These are phyloP conservation scores for Bipolaris victoriae DNA, from an alignment of 2,329 filamentous ascomycete species.

Conservation along the genomic window DNA sequence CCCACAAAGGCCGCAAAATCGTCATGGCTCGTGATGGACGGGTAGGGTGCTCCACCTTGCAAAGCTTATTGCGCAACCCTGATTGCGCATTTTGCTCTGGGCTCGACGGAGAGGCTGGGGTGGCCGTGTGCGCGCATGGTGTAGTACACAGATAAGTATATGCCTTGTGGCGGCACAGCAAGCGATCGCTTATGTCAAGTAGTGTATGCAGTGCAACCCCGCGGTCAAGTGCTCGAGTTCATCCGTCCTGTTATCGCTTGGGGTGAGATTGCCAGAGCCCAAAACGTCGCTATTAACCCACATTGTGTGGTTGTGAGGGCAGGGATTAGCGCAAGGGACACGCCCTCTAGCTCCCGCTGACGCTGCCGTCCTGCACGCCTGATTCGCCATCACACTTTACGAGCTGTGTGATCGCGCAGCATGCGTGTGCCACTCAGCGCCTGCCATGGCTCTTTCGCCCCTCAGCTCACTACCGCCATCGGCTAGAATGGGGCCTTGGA, in stretches of 20 bases:
- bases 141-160: no score
- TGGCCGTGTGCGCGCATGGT: neutral
- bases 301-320: slow-evolving; percentile 13
- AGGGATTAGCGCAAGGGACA: slow-evolving; percentile 24
- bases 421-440: slow-evolving; percentile 42
- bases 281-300: slow-evolving; percentile 22
- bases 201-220: slow-evolving; percentile 14
- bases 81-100: neutral
- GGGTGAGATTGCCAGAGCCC: slow-evolving; percentile 24
- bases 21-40: slow-evolving; percentile 13
- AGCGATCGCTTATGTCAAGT: neutral
- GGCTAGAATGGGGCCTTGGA: slow-evolving; percentile 26
- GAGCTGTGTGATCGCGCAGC: slow-evolving; percentile 39
- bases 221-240: slow-evolving; percentile 2
- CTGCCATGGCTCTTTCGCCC: slow-evolving; percentile 35
- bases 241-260: slow-evolving; percentile 7
- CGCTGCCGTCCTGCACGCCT: slow-evolving; percentile 14
- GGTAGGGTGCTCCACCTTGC: slow-evolving; percentile 5
- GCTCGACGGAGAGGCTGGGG: neutral
- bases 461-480: slow-evolving; percentile 24
- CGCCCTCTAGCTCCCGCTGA: slow-evolving; percentile 24
- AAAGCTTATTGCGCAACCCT: neutral
- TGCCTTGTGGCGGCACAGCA: neutral
- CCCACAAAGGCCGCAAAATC: slow-evolving; percentile 32
- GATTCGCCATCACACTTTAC: slow-evolving; percentile 34